phyloP scores from a whole-genome alignment of 805 yeast genomes.

The Myxozyma mucilagina region DNA sequence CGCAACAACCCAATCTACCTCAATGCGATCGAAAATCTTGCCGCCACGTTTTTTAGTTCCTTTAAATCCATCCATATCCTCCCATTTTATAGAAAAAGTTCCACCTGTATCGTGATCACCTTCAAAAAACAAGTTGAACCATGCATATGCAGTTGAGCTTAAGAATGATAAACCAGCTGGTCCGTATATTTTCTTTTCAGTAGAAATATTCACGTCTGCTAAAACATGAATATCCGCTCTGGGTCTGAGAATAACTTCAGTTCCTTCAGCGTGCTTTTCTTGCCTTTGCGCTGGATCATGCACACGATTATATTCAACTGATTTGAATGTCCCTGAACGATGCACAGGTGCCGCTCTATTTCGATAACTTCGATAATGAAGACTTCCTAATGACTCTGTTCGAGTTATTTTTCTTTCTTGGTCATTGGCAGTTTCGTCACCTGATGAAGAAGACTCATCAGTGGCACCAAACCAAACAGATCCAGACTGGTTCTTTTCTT shows the following conservation, averaged over 20 bases:
- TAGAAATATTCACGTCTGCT: conserved; percentile 32
- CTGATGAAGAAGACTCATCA: background rate
- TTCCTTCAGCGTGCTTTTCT: conserved; percentile 1
- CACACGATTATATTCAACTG: conserved; percentile 1
- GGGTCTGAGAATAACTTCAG: conserved; percentile 23
- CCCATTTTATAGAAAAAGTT: conserved; percentile 44
- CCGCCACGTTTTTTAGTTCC: conserved; percentile 61
- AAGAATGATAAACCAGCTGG: conserved; percentile 29
- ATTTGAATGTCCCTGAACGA: conserved; percentile 10
- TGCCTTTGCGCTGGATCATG: background rate
- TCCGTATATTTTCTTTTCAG: conserved; percentile 28
- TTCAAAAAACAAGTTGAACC: conserved; percentile 52
- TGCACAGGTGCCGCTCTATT: conserved; percentile 1
- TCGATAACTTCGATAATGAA: background rate
- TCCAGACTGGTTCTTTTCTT: background rate
- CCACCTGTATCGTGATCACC: conserved; percentile 36
- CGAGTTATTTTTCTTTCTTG: background rate
- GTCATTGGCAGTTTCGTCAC: background rate
- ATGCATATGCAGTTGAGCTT: conserved; percentile 40
- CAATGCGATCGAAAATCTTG: conserved; percentile 53
- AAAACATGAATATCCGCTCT: conserved; percentile 22
- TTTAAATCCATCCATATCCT: conserved; percentile 63
- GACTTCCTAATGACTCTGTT: conserved; percentile 4
- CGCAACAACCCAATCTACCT: conserved; percentile 43
- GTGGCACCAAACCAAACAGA: background rate